Percentiles rank a stretch among this genome's conserved stretches.
Conservation (phyloP, 2,329 filamentous ascomycete species). For the Cadophora luteo-olivacea region DNA sequence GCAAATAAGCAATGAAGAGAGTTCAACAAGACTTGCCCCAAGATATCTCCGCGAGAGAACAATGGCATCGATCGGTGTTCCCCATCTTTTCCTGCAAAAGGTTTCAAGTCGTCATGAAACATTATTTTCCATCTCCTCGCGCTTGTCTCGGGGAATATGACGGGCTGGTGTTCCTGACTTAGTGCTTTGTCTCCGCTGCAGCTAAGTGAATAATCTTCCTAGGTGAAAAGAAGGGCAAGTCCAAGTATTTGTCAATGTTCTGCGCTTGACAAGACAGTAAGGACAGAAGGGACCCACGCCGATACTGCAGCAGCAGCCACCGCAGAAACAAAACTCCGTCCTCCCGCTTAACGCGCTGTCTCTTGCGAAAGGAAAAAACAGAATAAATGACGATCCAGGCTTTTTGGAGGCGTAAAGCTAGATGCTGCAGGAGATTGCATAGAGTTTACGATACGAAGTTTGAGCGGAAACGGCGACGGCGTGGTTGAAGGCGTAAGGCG, state of each 20-base stretch:
- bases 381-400: not conserved
- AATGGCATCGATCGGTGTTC: not conserved
- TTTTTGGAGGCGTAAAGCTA: not conserved
- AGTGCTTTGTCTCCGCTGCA: no score
- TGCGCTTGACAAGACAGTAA: not conserved
- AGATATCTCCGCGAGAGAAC: not conserved
- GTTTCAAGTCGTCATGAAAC: not conserved
- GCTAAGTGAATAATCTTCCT: not conserved
- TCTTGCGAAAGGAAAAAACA: not conserved
- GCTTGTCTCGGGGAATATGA: conserved; percentile 4
- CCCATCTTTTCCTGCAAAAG: not conserved
- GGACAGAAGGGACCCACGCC: no score
- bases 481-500: not conserved
- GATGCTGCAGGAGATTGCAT: not conserved
- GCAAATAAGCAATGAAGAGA: not conserved
- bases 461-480: not conserved
- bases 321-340: not conserved
- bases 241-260: not conserved
- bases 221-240: not conserved
- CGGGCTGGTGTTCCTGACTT: conserved; percentile 6
- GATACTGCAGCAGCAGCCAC: no score
- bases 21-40: not conserved
- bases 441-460: conserved; percentile 3
- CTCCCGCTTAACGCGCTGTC: not conserved
- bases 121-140: conserved; percentile 1